Percentiles rank a stretch among this genome's conserved stretches.
These are phyloP conservation scores for Astrothelium subdiscretum DNA, from an alignment of 495 filamentous ascomycete genomes.

Conservation along the genomic window DNA sequence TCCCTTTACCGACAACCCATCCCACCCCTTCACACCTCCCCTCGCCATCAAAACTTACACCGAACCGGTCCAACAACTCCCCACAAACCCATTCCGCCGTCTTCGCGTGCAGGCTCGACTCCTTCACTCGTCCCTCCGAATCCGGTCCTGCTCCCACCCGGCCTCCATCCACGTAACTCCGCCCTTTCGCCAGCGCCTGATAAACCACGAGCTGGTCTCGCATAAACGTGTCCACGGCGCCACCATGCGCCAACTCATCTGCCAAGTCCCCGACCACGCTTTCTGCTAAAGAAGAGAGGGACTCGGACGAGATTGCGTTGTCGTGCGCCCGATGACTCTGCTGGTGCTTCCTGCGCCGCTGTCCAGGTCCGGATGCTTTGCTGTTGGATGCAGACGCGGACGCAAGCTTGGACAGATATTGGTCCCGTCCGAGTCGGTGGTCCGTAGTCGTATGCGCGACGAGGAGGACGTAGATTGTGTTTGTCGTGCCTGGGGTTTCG, in stretches of 20 bases:
- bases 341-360: constrained; percentile 1
- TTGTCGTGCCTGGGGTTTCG: constrained; percentile 13
- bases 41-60: constrained; percentile 42
- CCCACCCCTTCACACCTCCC: constrained; percentile 40
- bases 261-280: constrained; percentile 46
- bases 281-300: constrained; percentile 27
- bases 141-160: constrained; percentile 7
- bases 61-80: constrained; percentile 33
- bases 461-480: constrained; percentile 58
- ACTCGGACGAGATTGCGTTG: neutral
- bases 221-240: constrained; percentile 56
- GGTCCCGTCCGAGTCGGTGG: constrained; percentile 54
- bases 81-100: constrained; percentile 66
- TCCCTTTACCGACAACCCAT: constrained; percentile 10
- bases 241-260: constrained; percentile 41
- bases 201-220: constrained; percentile 77
- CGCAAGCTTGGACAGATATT: neutral
- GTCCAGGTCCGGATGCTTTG: neutral
- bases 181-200: constrained; percentile 56
- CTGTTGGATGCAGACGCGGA: neutral
- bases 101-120: constrained; percentile 43
- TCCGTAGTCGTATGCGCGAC: constrained; percentile 55
- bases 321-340: constrained; percentile 19
- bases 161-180: constrained; percentile 27
- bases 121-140: constrained; percentile 6